Evolutionary conservation across 768 basidiomycete genomes (phyloP), one percentile per base, ranked within the genome.

Genomic region (Termitomyces sp.): DNA sequence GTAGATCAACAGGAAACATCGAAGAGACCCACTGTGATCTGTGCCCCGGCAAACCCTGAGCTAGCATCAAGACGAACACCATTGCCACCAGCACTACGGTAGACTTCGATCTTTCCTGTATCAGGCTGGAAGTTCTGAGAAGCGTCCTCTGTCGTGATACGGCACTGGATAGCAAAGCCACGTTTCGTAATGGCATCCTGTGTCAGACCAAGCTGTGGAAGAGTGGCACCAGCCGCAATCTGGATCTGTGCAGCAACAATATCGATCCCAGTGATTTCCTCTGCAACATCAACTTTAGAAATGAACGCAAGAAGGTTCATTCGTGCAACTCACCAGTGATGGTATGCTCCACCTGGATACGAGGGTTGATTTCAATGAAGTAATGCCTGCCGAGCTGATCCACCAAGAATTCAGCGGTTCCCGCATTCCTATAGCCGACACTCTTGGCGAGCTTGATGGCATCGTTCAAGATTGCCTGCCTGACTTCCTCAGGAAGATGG

Each of bases 201-300:
- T 3, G 91, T 93, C 51, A 99, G 80, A 56, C 97, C 97, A 61
- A 98, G 88, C 70, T 97, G 94, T 9, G 93, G 87, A 44, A 98
- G 85, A 45, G 95, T 91, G 6, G 95, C 97, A 53, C 97, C 97
- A 51, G 95, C 97, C n/a, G 96, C 96, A 67, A 99, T 98, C 76
- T 98, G 97, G 64, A 99, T 98, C 74, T 98, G 97, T 20, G 97
- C 97, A 55, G 97, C 97, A 40, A 98, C 95, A 62, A 99, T 96
- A 69, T 99, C 97, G 72, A 98, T 95, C 51, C 97, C 97, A 60
- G 97, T 98, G 68, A 99, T 99, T 71, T 98, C 95, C 90, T 98
- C 97, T 95, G 70, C 30, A 56, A 48, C 40, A 53, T 50, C 53
- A 42, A 55, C 32, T 47, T 55, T n/a, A 33, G 43, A 34, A 26